Evolutionary conservation across 768 basidiomycete genomes (phyloP).

Genomic region (Mycena albidolilacea): DNA sequence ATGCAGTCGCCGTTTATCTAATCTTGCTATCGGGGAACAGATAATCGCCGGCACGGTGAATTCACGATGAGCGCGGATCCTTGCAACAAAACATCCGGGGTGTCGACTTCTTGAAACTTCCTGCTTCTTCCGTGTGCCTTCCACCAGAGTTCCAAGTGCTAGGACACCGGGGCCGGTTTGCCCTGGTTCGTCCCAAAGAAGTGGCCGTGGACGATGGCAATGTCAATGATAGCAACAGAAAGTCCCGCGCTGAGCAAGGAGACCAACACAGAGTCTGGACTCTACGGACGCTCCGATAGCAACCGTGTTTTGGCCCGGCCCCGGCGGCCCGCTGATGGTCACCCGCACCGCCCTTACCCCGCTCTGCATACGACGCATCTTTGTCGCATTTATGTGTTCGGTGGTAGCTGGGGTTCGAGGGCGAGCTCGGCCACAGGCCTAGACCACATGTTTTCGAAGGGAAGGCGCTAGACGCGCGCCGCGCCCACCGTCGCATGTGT

Average conservation of each 20-base stretch:
- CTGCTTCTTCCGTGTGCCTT: not conserved
- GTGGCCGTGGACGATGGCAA: not conserved
- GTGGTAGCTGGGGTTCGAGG: too few species aligned
- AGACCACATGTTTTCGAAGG: not conserved
- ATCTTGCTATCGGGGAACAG: too few species aligned
- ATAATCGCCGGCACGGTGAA: not conserved
- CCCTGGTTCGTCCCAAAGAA: conserved; percentile 1
- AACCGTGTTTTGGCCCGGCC: not conserved
- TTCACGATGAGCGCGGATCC: not conserved
- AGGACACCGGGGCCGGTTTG: conserved; percentile 7
- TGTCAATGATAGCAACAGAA: not conserved
- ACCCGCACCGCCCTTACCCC: too few species aligned
- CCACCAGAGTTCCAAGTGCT: not conserved
- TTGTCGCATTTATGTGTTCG: too few species aligned
- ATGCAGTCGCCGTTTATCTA: too few species aligned
- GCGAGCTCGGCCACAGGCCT: too few species aligned
- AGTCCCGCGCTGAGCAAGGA: not conserved
- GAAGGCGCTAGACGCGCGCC: not conserved
- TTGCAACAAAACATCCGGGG: not conserved
- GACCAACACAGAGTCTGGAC: too few species aligned
- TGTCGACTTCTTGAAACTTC: not conserved
- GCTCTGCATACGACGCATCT: too few species aligned
- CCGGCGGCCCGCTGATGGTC: not conserved
- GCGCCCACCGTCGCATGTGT: conserved; percentile 1
- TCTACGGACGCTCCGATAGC: not conserved